A percentile compares a stretch with the other conserved stretches of the same genome.
phyloP scores from a whole-genome alignment of 2,329 filamentous ascomycete species.

The Pyrenophora graminea region DNA sequence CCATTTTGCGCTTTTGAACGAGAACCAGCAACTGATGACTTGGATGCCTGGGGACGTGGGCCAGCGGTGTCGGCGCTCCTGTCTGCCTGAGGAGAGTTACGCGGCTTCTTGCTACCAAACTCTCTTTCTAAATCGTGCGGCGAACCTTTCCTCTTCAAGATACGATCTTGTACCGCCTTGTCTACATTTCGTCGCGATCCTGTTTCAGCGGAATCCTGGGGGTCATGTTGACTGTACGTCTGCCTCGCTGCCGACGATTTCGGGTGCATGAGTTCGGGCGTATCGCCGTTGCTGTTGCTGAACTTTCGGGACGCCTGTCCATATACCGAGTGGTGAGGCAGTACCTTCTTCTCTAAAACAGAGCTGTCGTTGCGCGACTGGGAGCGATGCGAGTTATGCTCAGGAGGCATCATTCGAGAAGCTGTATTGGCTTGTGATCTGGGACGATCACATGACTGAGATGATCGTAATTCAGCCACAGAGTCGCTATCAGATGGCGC shows the following conservation, averaged over 20 bases:
- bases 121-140: not conserved
- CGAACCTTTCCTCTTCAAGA: conserved; percentile 18
- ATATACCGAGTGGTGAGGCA: not conserved
- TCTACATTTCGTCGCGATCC: not conserved
- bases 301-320: not conserved
- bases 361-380: not conserved
- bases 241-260: conserved; percentile 1
- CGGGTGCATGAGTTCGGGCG: not conserved
- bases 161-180: not conserved
- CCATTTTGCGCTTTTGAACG: not conserved
- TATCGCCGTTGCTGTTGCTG: not conserved
- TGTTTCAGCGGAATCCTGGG: not conserved
- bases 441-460: conserved; percentile 23
- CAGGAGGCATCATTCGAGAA: conserved; percentile 33
- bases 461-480: conserved; percentile 9
- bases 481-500: not conserved
- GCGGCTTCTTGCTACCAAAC: conserved; percentile 13
- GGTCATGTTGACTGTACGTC: conserved; percentile 1
- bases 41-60: not conserved
- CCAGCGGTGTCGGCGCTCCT: not conserved
- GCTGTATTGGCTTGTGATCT: conserved; percentile 40
- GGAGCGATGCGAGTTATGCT: not conserved
- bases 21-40: not conserved
- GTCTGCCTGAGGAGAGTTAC: not conserved
- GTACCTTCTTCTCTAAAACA: not conserved